Conservation (phyloP, 345 rosid species). For the Anacardium occidentale region DNA sequence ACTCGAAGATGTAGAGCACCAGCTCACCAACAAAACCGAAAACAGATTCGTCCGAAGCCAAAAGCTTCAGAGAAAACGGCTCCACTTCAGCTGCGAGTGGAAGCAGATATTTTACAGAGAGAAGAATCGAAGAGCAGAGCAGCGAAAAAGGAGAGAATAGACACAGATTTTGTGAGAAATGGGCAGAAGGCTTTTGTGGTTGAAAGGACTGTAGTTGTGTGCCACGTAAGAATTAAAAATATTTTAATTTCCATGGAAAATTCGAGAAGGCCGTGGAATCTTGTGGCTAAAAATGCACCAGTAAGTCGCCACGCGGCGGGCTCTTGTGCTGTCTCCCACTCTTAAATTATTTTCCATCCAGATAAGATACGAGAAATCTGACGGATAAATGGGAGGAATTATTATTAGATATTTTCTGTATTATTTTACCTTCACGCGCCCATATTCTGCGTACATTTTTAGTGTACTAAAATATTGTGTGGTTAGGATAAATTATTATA, state of each 20-base stretch:
- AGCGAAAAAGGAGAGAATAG: too few species aligned
- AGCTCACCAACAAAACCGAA: neutral
- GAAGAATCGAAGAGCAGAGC: too few species aligned
- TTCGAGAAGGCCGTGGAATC: constrained; percentile 46
- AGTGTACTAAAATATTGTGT: neutral
- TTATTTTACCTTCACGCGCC: neutral
- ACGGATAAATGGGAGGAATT: constrained; percentile 12
- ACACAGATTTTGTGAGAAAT: neutral
- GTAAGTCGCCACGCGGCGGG: constrained; percentile 34
- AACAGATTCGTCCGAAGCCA: neutral
- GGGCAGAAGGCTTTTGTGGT: neutral
- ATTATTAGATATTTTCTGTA: neutral
- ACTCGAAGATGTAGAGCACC: neutral
- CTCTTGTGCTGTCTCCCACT: neutral
- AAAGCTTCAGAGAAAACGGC: neutral
- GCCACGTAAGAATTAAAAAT: constrained; percentile 44
- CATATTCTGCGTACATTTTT: too few species aligned
- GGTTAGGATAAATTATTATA: neutral
- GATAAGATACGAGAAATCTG: constrained; percentile 23
- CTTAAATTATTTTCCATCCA: neutral
- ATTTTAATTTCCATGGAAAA: constrained; percentile 28
- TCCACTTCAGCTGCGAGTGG: too few species aligned
- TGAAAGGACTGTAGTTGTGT: constrained; percentile 2
- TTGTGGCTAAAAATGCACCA: constrained; percentile 52
- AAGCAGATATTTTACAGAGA: too few species aligned